Conservation (phyloP, 768 basidiomycete species). For the Kwoniella europaea region DNA sequence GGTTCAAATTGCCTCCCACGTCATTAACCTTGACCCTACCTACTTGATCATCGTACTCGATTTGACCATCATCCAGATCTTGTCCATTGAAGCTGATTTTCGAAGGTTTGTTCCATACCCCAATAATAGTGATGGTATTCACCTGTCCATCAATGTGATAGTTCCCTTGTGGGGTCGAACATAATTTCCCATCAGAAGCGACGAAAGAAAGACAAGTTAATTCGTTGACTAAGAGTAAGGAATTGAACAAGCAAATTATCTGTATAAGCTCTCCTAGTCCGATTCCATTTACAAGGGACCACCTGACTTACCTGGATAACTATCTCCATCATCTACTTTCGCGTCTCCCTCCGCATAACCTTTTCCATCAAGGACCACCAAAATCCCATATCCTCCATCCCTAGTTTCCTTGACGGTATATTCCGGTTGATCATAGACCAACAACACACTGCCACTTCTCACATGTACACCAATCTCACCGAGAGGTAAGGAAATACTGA, state of each 20-base stretch:
- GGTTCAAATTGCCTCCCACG: conserved; percentile 62
- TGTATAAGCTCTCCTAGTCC: too few relatives aligned
- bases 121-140: conserved; percentile 67
- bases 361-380: conserved; percentile 64
- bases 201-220: conserved; percentile 62
- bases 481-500: conserved; percentile 61
- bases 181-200: conserved; percentile 58
- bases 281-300: too few relatives aligned
- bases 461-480: conserved; percentile 77
- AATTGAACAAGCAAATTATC: too few relatives aligned
- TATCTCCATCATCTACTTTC: conserved; percentile 74
- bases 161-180: conserved; percentile 55
- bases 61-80: conserved; percentile 57
- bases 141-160: conserved; percentile 64
- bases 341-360: conserved; percentile 67
- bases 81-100: conserved; percentile 61
- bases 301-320: conserved; percentile 61
- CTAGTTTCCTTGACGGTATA: conserved; percentile 74
- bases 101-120: conserved; percentile 60
- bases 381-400: conserved; percentile 67
- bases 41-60: conserved; percentile 58
- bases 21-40: conserved; percentile 61
- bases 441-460: conserved; percentile 70
- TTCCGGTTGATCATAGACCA: conserved; percentile 68
- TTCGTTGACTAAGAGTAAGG: conserved; percentile 2